Base-by-base conservation (phyloP, 306 rosid species). In the Ormosia semicastrata region DNA sequence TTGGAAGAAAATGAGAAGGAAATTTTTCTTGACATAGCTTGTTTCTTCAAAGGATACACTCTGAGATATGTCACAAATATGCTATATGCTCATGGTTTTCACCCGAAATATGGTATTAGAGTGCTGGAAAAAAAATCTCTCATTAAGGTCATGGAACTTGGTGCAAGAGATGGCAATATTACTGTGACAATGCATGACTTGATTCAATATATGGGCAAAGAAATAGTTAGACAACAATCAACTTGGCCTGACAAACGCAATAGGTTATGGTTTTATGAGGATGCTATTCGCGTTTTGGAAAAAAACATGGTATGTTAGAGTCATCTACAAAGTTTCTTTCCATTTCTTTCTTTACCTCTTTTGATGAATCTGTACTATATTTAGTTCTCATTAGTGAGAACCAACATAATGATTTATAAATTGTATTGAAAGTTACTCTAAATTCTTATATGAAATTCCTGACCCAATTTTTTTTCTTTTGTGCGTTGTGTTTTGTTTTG, bases 1-100 rank as follows among this genome's bases (percentile, higher is more conserved):
- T 56, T 73, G 39, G 67, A 73, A 10, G 54, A 40, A 12, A 4
- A 12, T 29, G 79, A 75, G 43, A n/a, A 58, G 30, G 10, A 59
- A 13, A 7, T 75, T 13, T 75, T 75, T 15, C 79, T 41, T 41
- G 69, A 58, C 57, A 75, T 75, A 4, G 46, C 59, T 44, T 75
- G 80, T 62, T 75, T 60, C 59, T 75, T 75, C 3, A 44, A 60
- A 13, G 14, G 53, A 47, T 47, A 5, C 5, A 47, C 13, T 9
- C 3, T 7, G 50, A 44, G 50, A 44, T 44, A 44, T 44, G 50
- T 44, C 50, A 44, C 50, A 44, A 44, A 10, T 44, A 44, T 44
- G 50, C 50, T 44, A 44, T 3, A 44, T 46, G 52, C 52, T 46
- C n/a, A n/a, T 46, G 52, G 52, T 10, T 46, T 46, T 46, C 52